Conservation (phyloP, 139 green algal genomes). For the Chlamydomonas sp. region DNA sequence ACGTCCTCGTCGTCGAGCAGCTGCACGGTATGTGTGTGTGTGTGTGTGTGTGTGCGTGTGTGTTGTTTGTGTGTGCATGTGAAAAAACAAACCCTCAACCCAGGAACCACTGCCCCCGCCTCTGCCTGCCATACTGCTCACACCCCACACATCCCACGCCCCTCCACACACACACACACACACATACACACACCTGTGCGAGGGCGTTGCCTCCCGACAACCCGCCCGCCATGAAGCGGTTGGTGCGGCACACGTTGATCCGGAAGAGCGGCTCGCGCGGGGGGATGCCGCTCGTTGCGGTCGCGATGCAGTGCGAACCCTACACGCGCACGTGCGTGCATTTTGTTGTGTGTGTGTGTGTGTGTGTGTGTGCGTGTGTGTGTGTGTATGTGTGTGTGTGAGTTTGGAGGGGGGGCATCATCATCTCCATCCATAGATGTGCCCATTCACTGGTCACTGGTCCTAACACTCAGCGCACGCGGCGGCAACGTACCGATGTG, state of each 20-base stretch:
- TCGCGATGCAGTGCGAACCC: conserved; percentile 35
- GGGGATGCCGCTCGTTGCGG: conserved; percentile 62
- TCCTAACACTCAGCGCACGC: no score
- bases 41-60: no score
- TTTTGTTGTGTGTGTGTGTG: no score
- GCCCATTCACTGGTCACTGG: no score
- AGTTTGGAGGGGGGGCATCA: not conserved
- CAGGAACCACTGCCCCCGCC: no score
- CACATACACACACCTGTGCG: not conserved
- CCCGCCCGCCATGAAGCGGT: conserved; percentile 11
- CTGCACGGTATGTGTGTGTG: no score
- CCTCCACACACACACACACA: not conserved
- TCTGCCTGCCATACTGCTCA: no score
- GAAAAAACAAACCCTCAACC: no score
- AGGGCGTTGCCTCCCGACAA: not conserved
- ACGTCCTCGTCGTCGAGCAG: conserved; percentile 8
- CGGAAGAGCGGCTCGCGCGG: conserved; percentile 18
- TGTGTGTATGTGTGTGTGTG: conserved; percentile 10
- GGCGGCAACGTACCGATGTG: no score
- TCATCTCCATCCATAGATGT: no score
- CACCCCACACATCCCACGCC: no score
- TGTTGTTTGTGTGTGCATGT: no score
- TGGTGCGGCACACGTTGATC: conserved; percentile 18
- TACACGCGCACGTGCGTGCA: conserved; percentile 8
- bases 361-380: conserved; percentile 8